Evolutionary conservation across 2,329 filamentous ascomycete genomes (phyloP), one percentile per base, ranked within the genome.

Genomic region (Chaetomium olivaceum): DNA sequence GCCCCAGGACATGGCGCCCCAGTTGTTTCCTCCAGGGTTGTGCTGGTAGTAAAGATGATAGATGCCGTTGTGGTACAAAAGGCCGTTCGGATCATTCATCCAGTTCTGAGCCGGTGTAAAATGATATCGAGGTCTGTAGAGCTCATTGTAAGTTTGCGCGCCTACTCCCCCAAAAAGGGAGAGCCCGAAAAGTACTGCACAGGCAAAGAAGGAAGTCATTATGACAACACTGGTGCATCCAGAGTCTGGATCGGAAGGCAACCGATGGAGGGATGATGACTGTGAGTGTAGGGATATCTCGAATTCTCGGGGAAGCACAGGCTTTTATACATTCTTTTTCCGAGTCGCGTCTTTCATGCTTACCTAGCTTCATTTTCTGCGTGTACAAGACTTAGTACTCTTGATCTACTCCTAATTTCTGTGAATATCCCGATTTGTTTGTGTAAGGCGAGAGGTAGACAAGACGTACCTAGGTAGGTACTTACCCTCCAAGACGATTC

Each of bases 1-100:
- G 58, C 58, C 58, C 58, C 58, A 60, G 12, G 58, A 60, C 58
- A 60, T 60, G 46, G 58, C 58, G 33, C 58, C 58, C 58, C 58
- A 60, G 16, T 27, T 51, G 46, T 60, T n/a, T 36, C 58, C 58
- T 33, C 58, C 58, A 11, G 58, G 58, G 58, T 60, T 60, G n/a
- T 60, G 33, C 58, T 60, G 58, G 46, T 60, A 60, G 58, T 48
- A 60, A 21, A 60, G 58, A 25, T 60, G 58, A n/a, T 60, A 60
- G 58, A 60, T 29, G 46, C 58, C 58, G 9, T 60, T 60, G 46
- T 60, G 46, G n/a, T 51, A 60, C 6, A 60, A 46, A 25, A 60
- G 58, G 21, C 58, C 58, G 46, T 60, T 60, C 11, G 58, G 58
- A 36, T 60, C 58, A n/a, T 60, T 60, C 58, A 60, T 60, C 58